phyloP scores from a whole-genome alignment of 2,329 filamentous ascomycete genomes.

The Furcasterigmium sp. region DNA sequence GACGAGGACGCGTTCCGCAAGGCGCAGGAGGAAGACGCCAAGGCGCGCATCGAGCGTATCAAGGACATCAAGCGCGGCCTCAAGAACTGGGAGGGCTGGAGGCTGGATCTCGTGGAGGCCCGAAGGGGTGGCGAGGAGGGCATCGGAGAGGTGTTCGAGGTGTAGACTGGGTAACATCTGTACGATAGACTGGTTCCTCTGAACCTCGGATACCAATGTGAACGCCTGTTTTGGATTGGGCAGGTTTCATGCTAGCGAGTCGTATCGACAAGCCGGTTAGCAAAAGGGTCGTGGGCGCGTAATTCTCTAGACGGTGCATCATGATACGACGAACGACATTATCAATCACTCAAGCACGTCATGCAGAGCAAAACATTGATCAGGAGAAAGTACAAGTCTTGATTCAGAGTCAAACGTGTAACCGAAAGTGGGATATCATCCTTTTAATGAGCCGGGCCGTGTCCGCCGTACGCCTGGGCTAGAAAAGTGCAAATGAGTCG shows the following conservation, averaged over 20 bases:
- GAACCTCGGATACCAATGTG: background rate
- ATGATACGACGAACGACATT: no score
- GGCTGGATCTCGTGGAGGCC: constrained; percentile 59
- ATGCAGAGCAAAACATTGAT: background rate
- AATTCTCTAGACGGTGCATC: no score
- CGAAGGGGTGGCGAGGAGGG: constrained; percentile 53
- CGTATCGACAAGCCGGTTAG: no score
- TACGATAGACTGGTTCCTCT: background rate
- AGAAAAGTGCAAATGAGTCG: background rate
- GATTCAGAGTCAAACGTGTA: background rate
- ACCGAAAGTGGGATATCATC: background rate
- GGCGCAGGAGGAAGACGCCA: constrained; percentile 58
- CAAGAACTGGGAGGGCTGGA: constrained; percentile 64
- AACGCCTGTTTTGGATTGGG: background rate
- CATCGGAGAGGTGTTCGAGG: constrained; percentile 59
- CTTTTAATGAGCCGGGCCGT: background rate
- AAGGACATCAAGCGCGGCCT: constrained; percentile 57
- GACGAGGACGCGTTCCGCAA: constrained; percentile 61
- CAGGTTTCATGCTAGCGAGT: no score
- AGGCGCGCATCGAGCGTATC: constrained; percentile 55
- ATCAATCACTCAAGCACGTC: no score
- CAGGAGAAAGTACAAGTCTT: background rate
- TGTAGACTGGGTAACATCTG: constrained; percentile 28
- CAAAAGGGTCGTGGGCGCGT: no score
- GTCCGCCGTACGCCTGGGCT: background rate